Conservation (phyloP, 768 basidiomycete genomes). For the Lanmaoa rubissima region DNA sequence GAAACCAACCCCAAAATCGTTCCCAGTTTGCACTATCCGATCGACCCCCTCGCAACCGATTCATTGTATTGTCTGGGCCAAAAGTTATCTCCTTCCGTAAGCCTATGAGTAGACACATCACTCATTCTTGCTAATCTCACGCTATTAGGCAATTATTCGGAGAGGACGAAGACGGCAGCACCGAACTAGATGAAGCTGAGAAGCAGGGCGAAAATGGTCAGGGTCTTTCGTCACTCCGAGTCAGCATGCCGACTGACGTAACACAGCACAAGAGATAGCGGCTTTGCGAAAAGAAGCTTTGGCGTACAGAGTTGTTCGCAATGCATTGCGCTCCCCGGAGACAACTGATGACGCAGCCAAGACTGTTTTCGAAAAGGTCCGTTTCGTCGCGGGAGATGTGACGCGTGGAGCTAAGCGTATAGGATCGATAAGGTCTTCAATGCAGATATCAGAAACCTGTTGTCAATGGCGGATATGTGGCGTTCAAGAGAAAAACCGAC, state of each 20-base stretch:
- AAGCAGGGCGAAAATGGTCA: constrained; percentile 91
- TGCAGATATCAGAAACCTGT: constrained; percentile 80
- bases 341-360: constrained; percentile 53
- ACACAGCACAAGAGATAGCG: constrained; percentile 83
- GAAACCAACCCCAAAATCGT: constrained; percentile 90
- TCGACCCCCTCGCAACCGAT: constrained; percentile 97
- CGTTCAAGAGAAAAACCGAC: constrained; percentile 81
- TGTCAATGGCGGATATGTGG: constrained; percentile 99
- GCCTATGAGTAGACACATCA: constrained; percentile 23
- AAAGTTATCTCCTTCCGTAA: constrained; percentile 91
- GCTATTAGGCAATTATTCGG: constrained; percentile 83
- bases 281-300: constrained; percentile 85
- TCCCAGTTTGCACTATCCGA: constrained; percentile 96
- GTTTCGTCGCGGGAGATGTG: not conserved
- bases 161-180: constrained; percentile 79
- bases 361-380: constrained; percentile 82
- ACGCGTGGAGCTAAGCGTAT: not conserved
- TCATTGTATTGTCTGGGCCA: constrained; percentile 99
- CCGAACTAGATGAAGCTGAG: constrained; percentile 89
- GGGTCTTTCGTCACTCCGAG: constrained; percentile 12
- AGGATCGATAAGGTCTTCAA: constrained; percentile 69
- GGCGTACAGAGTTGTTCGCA: constrained; percentile 81
- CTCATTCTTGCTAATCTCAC: not conserved
- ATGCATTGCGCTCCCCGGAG: constrained; percentile 51
- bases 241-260: not conserved